Conservation (phyloP, 768 basidiomycete species). For the Rhodosporidiobolus sp. region DNA sequence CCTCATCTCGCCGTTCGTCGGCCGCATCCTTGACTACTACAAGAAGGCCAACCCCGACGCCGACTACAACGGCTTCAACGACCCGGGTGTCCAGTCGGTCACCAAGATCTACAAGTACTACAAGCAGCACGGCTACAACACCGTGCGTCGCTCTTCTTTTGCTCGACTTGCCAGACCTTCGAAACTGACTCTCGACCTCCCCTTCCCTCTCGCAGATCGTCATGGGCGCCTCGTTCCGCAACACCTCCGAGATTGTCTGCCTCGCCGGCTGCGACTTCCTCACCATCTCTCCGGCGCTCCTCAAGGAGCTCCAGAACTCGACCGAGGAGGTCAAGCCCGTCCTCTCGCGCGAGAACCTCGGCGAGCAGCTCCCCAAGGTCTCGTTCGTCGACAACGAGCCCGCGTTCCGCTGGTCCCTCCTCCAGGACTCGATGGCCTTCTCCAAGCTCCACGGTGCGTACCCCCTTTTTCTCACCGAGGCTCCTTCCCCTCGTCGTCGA, state of each 20-base stretch:
- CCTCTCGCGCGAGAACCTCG: constrained; percentile 60
- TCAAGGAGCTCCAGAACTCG: constrained; percentile 87
- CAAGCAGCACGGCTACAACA: constrained; percentile 95
- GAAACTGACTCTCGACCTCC: constrained; percentile 14
- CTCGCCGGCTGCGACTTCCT: constrained; percentile 97
- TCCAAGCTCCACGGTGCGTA: constrained; percentile 91
- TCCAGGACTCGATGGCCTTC: constrained; percentile 93
- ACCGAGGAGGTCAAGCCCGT: constrained; percentile 74
- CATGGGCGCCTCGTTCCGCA: constrained; percentile 99
- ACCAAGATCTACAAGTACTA: constrained; percentile 88
- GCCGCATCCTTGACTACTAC: constrained; percentile 92
- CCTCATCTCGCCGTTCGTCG: constrained; percentile 98
- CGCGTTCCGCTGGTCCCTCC: constrained; percentile 90
- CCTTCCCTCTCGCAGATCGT: constrained; percentile 46
- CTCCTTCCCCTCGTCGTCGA: not conserved
- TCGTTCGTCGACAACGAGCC: constrained; percentile 85
- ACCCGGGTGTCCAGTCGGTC: constrained; percentile 94
- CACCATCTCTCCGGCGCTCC: constrained; percentile 84
- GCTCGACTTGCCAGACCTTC: not conserved
- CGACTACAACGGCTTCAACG: constrained; percentile 81
- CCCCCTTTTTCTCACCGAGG: not conserved
- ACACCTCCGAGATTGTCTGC: constrained; percentile 88
- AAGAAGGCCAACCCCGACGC: constrained; percentile 80
- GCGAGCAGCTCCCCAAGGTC: constrained; percentile 69
- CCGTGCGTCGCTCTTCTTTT: constrained; percentile 56